phyloP scores from a whole-genome alignment of 257 asterid species.

The Solanum ossicruentum region DNA sequence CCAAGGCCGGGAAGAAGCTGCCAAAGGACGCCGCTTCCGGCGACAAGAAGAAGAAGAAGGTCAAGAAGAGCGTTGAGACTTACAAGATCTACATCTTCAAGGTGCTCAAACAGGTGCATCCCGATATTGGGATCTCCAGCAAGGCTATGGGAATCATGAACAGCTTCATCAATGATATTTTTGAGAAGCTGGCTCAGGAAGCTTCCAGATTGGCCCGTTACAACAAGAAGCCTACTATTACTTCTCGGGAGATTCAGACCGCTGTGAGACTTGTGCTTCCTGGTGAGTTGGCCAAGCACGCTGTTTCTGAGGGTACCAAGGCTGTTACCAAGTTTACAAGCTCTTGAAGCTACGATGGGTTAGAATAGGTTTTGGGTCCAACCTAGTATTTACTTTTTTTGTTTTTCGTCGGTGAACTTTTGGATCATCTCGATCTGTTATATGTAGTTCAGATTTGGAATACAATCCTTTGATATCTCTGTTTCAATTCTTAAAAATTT shows the following conservation, averaged over 20 bases:
- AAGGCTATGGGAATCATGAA: constrained; percentile 71
- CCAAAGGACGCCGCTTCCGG: constrained; percentile 47
- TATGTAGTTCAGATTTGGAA: background rate
- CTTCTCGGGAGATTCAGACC: constrained; percentile 45
- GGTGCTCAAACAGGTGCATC: constrained; percentile 59
- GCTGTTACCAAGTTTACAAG: constrained; percentile 63
- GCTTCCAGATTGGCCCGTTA: constrained; percentile 42
- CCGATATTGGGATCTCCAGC: constrained; percentile 51
- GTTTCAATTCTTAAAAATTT: background rate
- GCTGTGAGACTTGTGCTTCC: constrained; percentile 52
- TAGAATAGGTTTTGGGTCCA: background rate
- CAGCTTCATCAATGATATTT: constrained; percentile 34
- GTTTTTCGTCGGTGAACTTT: background rate
- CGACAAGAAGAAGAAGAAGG: constrained; percentile 53
- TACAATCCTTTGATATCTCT: background rate
- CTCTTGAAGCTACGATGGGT: constrained; percentile 10
- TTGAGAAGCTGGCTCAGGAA: constrained; percentile 54
- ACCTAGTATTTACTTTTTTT: background rate
- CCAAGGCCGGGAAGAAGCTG: constrained; percentile 63
- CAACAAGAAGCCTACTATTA: constrained; percentile 56
- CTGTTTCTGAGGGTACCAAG: constrained; percentile 60
- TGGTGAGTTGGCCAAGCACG: constrained; percentile 58
- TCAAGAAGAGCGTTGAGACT: constrained; percentile 43
- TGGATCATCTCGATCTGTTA: background rate
- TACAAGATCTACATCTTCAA: constrained; percentile 70